phyloP scores from a whole-genome alignment of 2,329 filamentous ascomycete genomes.

The Claviceps purpurea region DNA sequence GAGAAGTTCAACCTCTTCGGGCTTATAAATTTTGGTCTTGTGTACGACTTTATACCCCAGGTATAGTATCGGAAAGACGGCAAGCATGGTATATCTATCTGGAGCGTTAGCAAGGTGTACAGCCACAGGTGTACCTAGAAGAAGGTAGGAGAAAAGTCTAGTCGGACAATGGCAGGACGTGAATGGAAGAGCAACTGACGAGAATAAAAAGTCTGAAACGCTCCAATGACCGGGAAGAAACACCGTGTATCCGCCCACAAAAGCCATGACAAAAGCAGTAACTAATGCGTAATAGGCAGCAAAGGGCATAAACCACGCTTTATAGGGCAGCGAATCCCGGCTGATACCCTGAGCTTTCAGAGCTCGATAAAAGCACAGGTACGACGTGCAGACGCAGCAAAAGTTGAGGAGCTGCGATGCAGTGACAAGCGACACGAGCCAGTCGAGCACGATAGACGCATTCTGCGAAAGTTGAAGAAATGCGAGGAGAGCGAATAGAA shows the following conservation, averaged over 20 bases:
- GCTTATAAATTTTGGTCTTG: constrained; percentile 42
- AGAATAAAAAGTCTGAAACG: constrained; percentile 58
- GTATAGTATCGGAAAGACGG: constrained; percentile 55
- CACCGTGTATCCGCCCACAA: constrained; percentile 64
- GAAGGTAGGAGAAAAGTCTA: not conserved
- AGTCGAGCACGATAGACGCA: constrained; percentile 53
- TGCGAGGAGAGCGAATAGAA: constrained; percentile 54
- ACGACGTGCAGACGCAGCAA: constrained; percentile 54
- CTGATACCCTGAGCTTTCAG: constrained; percentile 55
- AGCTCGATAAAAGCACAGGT: constrained; percentile 59
- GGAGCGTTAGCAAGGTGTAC: not conserved
- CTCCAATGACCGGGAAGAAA: constrained; percentile 56
- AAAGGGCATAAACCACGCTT: constrained; percentile 56
- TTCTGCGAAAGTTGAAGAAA: constrained; percentile 60
- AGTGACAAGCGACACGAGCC: constrained; percentile 58
- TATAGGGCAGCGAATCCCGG: constrained; percentile 56
- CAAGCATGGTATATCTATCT: constrained; percentile 54
- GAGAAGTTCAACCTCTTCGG: constrained; percentile 48
- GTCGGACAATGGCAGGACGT: no score
- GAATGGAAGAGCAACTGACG: constrained; percentile 24
- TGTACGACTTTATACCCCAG: constrained; percentile 59
- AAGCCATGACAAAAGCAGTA: constrained; percentile 55
- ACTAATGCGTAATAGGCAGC: constrained; percentile 52
- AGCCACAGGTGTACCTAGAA: no score
- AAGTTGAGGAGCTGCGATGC: constrained; percentile 66